Evolutionary conservation across 345 rosid genomes (phyloP), one percentile per base, ranked within the genome.

Genomic region (Psidium guajava): DNA sequence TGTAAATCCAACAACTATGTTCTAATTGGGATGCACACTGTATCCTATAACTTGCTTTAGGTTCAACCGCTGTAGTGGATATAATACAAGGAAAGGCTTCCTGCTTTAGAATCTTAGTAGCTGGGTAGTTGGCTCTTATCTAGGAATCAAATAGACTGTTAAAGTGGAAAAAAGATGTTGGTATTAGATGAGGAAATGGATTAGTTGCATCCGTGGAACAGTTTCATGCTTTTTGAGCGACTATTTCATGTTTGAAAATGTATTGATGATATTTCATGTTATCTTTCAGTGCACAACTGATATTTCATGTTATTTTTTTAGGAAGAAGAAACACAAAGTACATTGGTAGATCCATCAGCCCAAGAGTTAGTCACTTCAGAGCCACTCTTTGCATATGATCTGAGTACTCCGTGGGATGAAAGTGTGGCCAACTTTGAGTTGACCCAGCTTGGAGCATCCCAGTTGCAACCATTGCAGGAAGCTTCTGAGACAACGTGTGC

Each of bases 401-500:
- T 85, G 54, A 86, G 53, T 82, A 64, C 54, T 81, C 85, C 82
- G 84, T 89, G 80, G 82, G 24, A 42, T 80, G 87, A 86, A 16
- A 61, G 73, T 74, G 89, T 36, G 54, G 85, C 74, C 53, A 86
- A 85, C 87, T 83, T 90, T 75, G 90, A 87, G 12, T 84, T 89
- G 81, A 81, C 85, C 44, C 89, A 82, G 82, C 86, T 91, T 20
- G 88, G 89, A 75, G 85, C 87, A 61, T 87, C 92, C 51, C 86
- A 88, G 49, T 42, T 87, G 87, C 92, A 85, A 83, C 82, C 50
- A 11, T 56, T 28, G 12, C 93, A 87, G 80, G 94, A 87, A 81
- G 85, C 87, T 82, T 85, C 92, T 56, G 97, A 89, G 87, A 89
- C 88, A 50, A 87, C 89, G 25, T 88, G 90, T 80, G 87, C 82